Percentiles rank a stretch among this genome's conserved stretches.
These are phyloP conservation scores for Durusdinium trenchii DNA, from an alignment of 73 alveolate genomes.

Conservation along the genomic window DNA sequence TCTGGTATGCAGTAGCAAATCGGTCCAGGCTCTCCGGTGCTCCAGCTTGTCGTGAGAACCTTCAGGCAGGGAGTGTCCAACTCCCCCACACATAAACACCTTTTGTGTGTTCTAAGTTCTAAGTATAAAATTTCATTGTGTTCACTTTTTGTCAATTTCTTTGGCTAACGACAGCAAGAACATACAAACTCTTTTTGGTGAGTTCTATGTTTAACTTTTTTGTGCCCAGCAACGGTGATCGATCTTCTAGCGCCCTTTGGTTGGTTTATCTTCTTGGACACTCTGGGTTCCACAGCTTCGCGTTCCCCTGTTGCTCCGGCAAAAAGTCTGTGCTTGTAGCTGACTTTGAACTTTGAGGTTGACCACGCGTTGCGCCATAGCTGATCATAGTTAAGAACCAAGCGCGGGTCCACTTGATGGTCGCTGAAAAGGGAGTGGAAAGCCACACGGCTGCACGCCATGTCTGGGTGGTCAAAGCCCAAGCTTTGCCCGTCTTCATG, in stretches of 20 bases:
- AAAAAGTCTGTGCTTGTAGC: background rate
- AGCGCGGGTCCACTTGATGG: background rate
- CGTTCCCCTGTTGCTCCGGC: background rate
- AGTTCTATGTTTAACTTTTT: too few species aligned
- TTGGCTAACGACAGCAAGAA: too few species aligned
- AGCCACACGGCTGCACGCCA: background rate
- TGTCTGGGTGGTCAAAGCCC: background rate
- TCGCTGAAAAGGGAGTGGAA: background rate
- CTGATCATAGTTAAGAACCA: background rate
- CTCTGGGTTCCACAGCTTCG: background rate
- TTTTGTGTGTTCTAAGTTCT: too few species aligned
- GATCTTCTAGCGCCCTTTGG: background rate
- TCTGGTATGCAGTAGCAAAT: background rate
- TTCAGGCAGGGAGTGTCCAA: too few species aligned
- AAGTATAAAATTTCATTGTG: too few species aligned
- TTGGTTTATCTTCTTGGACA: background rate
- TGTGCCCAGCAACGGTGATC: background rate
- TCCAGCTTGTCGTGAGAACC: background rate
- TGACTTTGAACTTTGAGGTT: background rate
- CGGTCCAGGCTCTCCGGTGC: constrained; percentile 1
- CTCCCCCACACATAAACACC: too few species aligned
- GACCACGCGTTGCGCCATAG: background rate
- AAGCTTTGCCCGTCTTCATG: background rate
- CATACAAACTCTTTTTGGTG: too few species aligned
- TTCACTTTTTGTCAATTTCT: too few species aligned